phyloP scores from a whole-genome alignment of 805 yeast genomes.

The Saturnispora sanitii region DNA sequence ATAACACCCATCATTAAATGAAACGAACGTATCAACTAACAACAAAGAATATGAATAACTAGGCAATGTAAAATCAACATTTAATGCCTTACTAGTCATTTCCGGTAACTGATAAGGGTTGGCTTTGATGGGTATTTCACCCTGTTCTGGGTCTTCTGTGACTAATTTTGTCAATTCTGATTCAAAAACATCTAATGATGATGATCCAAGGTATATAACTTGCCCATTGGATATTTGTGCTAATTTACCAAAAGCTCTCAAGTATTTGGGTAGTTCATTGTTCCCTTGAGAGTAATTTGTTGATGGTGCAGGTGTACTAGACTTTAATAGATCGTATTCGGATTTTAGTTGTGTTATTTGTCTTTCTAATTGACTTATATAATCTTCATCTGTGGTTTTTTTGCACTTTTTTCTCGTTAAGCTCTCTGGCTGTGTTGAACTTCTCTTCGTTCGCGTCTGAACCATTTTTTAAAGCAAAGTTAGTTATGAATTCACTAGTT shows the following conservation, averaged over 20 bases:
- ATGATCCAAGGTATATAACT: slow-evolving; percentile 66
- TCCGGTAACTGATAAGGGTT: slow-evolving; percentile 45
- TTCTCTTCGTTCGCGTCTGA: too few relatives aligned
- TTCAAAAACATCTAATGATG: slow-evolving; percentile 76
- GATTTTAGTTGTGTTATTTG: background rate
- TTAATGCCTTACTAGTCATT: slow-evolving; percentile 19
- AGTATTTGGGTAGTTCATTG: slow-evolving; percentile 35
- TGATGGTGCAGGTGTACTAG: background rate
- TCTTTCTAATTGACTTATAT: background rate
- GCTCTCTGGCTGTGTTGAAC: too few relatives aligned
- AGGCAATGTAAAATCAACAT: slow-evolving; percentile 65
- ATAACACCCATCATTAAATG: slow-evolving; percentile 76
- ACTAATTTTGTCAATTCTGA: slow-evolving; percentile 54
- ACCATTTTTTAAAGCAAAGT: too few relatives aligned
- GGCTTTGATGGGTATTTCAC: slow-evolving; percentile 64
- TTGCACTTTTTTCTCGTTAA: too few relatives aligned
- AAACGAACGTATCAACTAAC: slow-evolving; percentile 64
- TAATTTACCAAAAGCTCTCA: slow-evolving; percentile 56
- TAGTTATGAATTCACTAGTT: too few relatives aligned
- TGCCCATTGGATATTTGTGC: slow-evolving; percentile 39
- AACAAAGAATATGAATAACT: slow-evolving; percentile 68
- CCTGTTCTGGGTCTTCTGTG: slow-evolving; percentile 27
- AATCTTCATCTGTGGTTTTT: too few relatives aligned
- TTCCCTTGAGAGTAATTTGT: background rate
- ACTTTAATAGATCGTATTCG: background rate